Conservation (phyloP, 345 rosid species). For the Boechera retrofracta region DNA sequence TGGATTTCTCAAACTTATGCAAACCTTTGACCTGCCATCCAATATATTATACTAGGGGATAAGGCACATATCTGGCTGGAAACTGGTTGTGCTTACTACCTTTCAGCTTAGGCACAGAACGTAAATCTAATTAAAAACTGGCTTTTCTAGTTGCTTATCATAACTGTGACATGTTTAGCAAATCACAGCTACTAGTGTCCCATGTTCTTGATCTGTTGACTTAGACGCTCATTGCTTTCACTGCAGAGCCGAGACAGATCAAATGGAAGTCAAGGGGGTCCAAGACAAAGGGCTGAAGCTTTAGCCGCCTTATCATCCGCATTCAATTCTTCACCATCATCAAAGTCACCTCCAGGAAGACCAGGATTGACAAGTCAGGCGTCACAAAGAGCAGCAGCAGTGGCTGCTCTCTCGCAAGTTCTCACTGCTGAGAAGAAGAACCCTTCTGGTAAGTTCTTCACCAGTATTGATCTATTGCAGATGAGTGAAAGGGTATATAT, state of each 20-base stretch:
- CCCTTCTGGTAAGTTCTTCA: constrained; percentile 52
- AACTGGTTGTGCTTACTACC: neutral
- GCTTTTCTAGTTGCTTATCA: neutral
- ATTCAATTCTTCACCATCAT: constrained; percentile 63
- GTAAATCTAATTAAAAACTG: neutral
- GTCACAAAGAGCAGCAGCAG: constrained; percentile 95
- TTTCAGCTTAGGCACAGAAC: neutral
- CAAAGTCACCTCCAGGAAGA: constrained; percentile 56
- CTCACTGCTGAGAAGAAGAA: constrained; percentile 84
- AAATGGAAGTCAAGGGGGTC: constrained; percentile 67
- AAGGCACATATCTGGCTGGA: neutral
- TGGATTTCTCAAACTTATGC: constrained; percentile 1
- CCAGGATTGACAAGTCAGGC: constrained; percentile 54
- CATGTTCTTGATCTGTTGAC: constrained; percentile 15
- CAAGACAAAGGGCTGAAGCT: constrained; percentile 84
- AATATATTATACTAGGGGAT: neutral
- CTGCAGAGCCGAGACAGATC: constrained; percentile 62
- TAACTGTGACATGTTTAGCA: neutral
- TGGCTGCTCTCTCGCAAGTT: constrained; percentile 92
- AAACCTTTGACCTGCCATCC: neutral
- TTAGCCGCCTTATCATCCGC: constrained; percentile 86
- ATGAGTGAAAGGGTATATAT: neutral
- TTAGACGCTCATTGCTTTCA: constrained; percentile 26
- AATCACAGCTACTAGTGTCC: constrained; percentile 13
- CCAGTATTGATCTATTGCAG: constrained; percentile 12